A percentile compares a stretch with the other conserved stretches of the same genome.
These are phyloP conservation scores for Auricularia heimuer DNA, from an alignment of 768 basidiomycete species.

Conservation along the genomic window DNA sequence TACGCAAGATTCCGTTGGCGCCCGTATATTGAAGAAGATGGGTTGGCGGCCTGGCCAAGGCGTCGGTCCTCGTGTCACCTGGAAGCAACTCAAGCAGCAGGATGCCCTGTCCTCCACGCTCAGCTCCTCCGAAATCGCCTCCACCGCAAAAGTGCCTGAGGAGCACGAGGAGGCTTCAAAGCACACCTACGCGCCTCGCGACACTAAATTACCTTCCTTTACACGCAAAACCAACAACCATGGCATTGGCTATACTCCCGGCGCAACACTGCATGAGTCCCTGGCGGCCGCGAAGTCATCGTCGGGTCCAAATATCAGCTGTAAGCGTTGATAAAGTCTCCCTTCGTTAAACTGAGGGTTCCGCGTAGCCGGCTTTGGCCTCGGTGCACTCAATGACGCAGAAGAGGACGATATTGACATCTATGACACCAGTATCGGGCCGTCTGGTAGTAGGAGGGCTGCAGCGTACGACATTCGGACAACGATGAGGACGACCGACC, in stretches of 20 bases:
- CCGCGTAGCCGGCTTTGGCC: conserved; percentile 66
- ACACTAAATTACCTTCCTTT: conserved; percentile 54
- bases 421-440: conserved; percentile 42
- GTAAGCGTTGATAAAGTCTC: conserved; percentile 25
- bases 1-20: conserved; percentile 71
- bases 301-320: conserved; percentile 46
- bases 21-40: conserved; percentile 85
- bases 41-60: conserved; percentile 93
- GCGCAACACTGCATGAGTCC: conserved; percentile 49
- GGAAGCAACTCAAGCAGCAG: conserved; percentile 64
- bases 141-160: conserved; percentile 32
- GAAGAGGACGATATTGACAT: conserved; percentile 88
- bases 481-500: conserved; percentile 45
- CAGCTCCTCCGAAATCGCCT: conserved; percentile 21
- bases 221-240: conserved; percentile 65
- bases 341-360: not conserved
- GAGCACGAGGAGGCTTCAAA: conserved; percentile 77
- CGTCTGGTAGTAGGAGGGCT: conserved; percentile 33
- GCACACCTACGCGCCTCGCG: conserved; percentile 78
- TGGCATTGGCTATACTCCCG: conserved; percentile 75
- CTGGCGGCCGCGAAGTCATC: conserved; percentile 4
- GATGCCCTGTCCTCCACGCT: conserved; percentile 39
- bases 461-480: conserved; percentile 55
- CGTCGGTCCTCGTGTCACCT: conserved; percentile 79
- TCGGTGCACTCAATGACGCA: conserved; percentile 85